Percentiles rank a stretch among this genome's conserved stretches.
phyloP scores from a whole-genome alignment of 1,284 basidiomycete species.

The Stereum hirsutum region DNA sequence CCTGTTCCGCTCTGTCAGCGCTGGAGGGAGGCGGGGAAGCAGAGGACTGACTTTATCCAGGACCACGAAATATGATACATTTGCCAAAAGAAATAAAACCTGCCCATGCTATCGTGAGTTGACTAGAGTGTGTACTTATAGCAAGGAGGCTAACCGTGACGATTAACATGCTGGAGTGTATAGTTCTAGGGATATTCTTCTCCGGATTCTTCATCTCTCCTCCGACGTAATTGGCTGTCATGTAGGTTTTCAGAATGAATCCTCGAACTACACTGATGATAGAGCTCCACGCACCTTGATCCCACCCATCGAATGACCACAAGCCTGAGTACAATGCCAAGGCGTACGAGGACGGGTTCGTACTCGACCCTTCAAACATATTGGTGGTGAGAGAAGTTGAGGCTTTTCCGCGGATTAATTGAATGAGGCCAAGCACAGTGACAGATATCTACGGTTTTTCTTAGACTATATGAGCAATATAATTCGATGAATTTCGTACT shows the following conservation, averaged over 20 bases:
- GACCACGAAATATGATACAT: conserved; percentile 89
- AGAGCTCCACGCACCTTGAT: too few relatives aligned
- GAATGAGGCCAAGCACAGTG: conserved; percentile 65
- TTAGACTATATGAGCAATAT: neutral
- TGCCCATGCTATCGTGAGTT: conserved; percentile 17
- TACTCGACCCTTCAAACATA: conserved; percentile 70
- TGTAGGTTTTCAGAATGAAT: too few relatives aligned
- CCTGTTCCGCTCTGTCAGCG: conserved; percentile 24
- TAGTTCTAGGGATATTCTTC: conserved; percentile 82
- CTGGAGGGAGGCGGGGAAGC: conserved; percentile 11
- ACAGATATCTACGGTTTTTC: conserved; percentile 45
- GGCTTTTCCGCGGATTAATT: conserved; percentile 58
- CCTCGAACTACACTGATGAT: too few relatives aligned
- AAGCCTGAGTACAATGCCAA: conserved; percentile 92
- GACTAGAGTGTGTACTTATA: neutral
- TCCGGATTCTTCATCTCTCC: conserved; percentile 85
- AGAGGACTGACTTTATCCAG: conserved; percentile 59
- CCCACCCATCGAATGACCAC: conserved; percentile 97
- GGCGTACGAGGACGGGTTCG: conserved; percentile 79
- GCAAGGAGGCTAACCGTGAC: conserved; percentile 45
- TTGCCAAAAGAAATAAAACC: conserved; percentile 74
- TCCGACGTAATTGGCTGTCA: conserved; percentile 84
- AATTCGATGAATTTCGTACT: conserved; percentile 7
- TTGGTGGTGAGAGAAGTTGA: conserved; percentile 56
- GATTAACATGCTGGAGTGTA: conserved; percentile 81